Evolutionary conservation across 2,329 filamentous ascomycete genomes (phyloP).

Genomic region (Pseudogymnoascus sp.): DNA sequence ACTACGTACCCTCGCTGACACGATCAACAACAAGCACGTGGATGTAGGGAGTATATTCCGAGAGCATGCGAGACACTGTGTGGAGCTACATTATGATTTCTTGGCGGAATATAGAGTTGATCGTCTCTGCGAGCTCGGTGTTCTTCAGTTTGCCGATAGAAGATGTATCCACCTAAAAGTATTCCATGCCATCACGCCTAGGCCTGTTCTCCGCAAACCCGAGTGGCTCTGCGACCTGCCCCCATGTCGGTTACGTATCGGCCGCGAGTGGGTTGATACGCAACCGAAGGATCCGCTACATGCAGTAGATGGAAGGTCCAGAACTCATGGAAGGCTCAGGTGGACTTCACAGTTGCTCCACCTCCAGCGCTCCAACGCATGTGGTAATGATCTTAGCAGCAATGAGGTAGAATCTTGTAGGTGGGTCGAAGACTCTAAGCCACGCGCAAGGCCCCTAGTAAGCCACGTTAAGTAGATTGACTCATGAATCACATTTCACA

Average conservation of each 20-base stretch:
- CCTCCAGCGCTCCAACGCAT: neutral
- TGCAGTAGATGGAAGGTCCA: neutral
- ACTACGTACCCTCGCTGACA: conserved; percentile 21
- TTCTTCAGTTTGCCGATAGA: neutral
- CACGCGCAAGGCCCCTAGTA: neutral
- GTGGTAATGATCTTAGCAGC: neutral
- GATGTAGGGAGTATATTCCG: neutral
- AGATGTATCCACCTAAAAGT: neutral
- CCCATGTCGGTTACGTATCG: neutral
- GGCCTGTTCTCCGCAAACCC: neutral
- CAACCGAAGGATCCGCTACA: neutral
- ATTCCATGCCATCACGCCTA: neutral
- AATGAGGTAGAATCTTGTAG: neutral
- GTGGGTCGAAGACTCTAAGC: neutral
- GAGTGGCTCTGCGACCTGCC: neutral
- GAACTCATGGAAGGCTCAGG: too few relatives aligned
- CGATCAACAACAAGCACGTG: neutral
- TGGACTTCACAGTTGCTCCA: neutral
- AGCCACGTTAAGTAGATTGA: neutral
- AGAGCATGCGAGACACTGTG: neutral
- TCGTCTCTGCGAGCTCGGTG: neutral
- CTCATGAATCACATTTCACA: neutral
- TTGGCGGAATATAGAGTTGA: neutral
- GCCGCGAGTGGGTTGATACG: neutral
- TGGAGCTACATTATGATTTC: neutral